A percentile compares a stretch with the other conserved stretches of the same genome.
These are phyloP conservation scores for Aquilaria yunnanensis DNA, from an alignment of 345 rosid species.

Conservation along the genomic window DNA sequence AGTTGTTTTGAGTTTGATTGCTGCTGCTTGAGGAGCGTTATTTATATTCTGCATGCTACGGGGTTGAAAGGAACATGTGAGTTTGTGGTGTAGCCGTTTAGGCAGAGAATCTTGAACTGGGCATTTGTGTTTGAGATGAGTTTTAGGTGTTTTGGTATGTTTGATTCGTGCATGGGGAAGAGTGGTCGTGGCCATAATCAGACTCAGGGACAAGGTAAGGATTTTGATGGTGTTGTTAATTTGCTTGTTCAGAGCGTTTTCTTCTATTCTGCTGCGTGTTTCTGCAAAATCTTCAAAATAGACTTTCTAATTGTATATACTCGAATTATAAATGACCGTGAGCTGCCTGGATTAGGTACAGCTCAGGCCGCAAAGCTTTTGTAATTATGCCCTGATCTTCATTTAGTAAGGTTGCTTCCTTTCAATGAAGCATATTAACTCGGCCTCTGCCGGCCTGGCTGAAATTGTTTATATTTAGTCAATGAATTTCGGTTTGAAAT, in stretches of 20 bases:
- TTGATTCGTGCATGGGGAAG: conserved; percentile 30
- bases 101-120: conserved; percentile 4
- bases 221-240: conserved; percentile 7
- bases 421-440: no score
- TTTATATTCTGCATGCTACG: neutral
- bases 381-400: no score
- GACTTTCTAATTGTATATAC: neutral
- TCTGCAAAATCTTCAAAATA: neutral
- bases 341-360: no score
- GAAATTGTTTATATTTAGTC: no score
- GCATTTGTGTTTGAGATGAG: conserved; percentile 35
- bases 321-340: neutral
- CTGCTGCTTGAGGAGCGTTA: neutral
- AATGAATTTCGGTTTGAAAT: no score
- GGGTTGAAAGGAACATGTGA: conserved; percentile 15
- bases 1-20: neutral
- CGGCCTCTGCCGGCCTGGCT: no score
- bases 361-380: no score
- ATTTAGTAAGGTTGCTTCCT: no score
- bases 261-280: neutral
- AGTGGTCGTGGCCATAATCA: conserved; percentile 21
- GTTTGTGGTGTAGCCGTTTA: conserved; percentile 7
- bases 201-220: conserved; percentile 38
- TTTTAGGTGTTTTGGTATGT: conserved; percentile 43
- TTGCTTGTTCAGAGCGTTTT: conserved; percentile 1